Evolutionary conservation across 345 rosid genomes (phyloP).

Genomic region (Camelina hispida): DNA sequence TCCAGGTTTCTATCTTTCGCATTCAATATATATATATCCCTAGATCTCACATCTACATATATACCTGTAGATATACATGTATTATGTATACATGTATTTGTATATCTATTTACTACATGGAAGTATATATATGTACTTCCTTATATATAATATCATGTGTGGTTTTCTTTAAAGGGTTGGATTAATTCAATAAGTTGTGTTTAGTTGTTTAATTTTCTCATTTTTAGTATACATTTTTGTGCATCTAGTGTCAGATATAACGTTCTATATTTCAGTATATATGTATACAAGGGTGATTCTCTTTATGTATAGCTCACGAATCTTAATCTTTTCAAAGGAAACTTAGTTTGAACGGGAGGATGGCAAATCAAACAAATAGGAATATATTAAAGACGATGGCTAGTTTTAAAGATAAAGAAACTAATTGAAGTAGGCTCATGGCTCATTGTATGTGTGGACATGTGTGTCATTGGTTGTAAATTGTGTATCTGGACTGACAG

Average conservation of each 20-base stretch:
- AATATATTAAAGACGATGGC: not conserved
- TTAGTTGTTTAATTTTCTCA: conserved; percentile 8
- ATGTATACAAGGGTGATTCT: not conserved
- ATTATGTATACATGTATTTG: not conserved
- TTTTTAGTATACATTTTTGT: conserved; percentile 3
- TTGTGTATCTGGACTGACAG: not conserved
- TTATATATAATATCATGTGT: conserved; percentile 1
- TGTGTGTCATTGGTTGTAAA: conserved; percentile 10
- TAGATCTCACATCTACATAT: conserved; percentile 2
- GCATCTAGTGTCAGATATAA: not conserved
- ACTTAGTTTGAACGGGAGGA: not conserved
- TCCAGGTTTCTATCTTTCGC: conserved; percentile 48
- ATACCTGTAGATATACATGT: conserved; percentile 7
- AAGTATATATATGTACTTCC: not conserved
- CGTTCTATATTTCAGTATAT: not conserved
- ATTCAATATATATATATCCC: not conserved
- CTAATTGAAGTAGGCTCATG: conserved; percentile 20
- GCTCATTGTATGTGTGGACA: conserved; percentile 8
- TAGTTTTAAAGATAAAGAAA: not conserved
- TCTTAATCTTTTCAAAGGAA: conserved; percentile 8
- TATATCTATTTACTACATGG: conserved; percentile 13
- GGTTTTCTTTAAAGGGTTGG: conserved; percentile 1
- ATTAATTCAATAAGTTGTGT: conserved; percentile 1
- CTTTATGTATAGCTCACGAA: conserved; percentile 7
- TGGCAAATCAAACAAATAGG: not conserved